Evolutionary conservation across 208 protist species (phyloP).

Genomic region (Crithidia fasciculata): DNA sequence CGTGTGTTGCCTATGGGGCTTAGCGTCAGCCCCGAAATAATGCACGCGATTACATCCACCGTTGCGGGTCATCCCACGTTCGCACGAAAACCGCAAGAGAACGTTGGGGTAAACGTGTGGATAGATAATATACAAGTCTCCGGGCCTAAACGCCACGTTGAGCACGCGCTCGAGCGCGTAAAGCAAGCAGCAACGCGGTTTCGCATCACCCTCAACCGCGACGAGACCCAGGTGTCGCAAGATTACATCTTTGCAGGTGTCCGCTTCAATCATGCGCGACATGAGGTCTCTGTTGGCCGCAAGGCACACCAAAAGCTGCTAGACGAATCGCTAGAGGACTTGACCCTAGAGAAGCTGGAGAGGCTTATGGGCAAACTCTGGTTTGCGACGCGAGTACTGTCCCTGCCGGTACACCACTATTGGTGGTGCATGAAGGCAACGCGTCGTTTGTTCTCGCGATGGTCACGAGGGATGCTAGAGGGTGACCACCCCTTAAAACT

Average conservation of each 20-base stretch:
- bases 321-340: constrained; percentile 3
- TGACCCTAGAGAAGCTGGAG: constrained; percentile 21
- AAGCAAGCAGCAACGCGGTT: not conserved
- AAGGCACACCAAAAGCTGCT: constrained; percentile 21
- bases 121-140: constrained; percentile 42
- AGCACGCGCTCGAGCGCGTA: constrained; percentile 6
- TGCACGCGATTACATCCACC: constrained; percentile 25
- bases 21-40: constrained; percentile 31
- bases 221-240: constrained; percentile 17
- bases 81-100: not conserved
- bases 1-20: constrained; percentile 32
- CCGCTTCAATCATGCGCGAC: constrained; percentile 4
- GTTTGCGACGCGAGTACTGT: constrained; percentile 25
- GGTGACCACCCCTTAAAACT: constrained; percentile 2
- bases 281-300: constrained; percentile 3
- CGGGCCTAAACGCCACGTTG: constrained; percentile 11
- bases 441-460: constrained; percentile 20
- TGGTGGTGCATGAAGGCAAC: constrained; percentile 27
- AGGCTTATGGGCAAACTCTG: constrained; percentile 23
- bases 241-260: constrained; percentile 24
- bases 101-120: constrained; percentile 31
- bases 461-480: constrained; percentile 12
- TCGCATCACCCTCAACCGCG: constrained; percentile 15
- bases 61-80: constrained; percentile 19
- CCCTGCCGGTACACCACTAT: constrained; percentile 13